Conservation (phyloP, 176 grass and related monocot genomes). For the Hyparrhenia diplandra region DNA sequence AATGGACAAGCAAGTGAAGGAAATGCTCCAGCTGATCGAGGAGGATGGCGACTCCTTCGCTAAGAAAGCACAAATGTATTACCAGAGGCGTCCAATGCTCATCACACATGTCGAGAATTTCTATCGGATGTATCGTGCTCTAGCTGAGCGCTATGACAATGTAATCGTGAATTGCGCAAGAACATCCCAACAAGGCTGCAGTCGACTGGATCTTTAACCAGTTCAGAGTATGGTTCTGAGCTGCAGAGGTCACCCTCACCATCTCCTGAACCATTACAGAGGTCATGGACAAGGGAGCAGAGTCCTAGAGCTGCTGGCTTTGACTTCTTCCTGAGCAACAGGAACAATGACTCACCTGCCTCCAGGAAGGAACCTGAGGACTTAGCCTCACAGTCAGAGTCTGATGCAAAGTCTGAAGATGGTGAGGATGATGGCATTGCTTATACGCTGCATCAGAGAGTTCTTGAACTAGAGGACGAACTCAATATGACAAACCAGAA, state of each 20-base stretch:
- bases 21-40: conserved; percentile 72
- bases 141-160: conserved; percentile 73
- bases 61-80: conserved; percentile 81
- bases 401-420: conserved; percentile 52
- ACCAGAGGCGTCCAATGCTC: conserved; percentile 63
- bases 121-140: conserved; percentile 68
- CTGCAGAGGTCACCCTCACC: conserved; percentile 38
- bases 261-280: conserved; percentile 46
- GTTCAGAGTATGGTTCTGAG: conserved; percentile 55
- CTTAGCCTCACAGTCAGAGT: conserved; percentile 48
- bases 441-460: conserved; percentile 50
- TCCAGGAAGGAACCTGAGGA: conserved; percentile 42
- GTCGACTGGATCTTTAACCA: conserved; percentile 32
- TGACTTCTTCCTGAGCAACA: conserved; percentile 48
- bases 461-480: conserved; percentile 59
- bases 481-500: conserved; percentile 24
- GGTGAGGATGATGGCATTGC: conserved; percentile 55
- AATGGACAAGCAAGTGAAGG: conserved; percentile 71
- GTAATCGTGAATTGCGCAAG: conserved; percentile 64
- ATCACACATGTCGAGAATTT: conserved; percentile 59
- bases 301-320: conserved; percentile 57
- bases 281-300: conserved; percentile 51
- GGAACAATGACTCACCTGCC: conserved; percentile 25
- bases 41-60: conserved; percentile 64
- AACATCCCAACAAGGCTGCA: conserved; percentile 57